These are phyloP conservation scores for Breviolum minutum DNA, from an alignment of 73 alveolate species.

Conservation along the genomic window DNA sequence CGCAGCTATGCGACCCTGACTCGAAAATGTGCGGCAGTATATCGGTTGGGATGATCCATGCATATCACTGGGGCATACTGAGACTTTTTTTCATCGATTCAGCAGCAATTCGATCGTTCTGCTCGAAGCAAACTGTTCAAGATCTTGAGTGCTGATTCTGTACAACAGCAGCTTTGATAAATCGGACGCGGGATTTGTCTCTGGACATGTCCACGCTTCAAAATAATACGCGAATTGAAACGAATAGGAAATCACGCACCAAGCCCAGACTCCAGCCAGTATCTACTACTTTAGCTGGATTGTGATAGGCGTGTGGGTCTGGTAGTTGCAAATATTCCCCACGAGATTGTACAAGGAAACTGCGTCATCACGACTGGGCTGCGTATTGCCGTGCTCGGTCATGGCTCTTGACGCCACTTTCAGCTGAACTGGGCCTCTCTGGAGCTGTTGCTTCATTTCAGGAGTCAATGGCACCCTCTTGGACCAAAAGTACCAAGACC, in stretches of 20 bases:
- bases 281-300: slow-evolving; percentile 36
- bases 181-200: too few relatives aligned
- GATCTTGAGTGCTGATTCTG: too few relatives aligned
- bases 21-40: too few relatives aligned
- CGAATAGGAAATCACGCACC: background rate
- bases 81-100: too few relatives aligned
- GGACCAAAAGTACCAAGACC: slow-evolving; percentile 85
- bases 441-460: slow-evolving; percentile 67
- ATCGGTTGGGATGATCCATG: too few relatives aligned
- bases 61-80: too few relatives aligned
- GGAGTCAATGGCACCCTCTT: slow-evolving; percentile 49
- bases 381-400: slow-evolving; percentile 88
- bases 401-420: slow-evolving; percentile 74
- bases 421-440: slow-evolving; percentile 1
- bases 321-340: slow-evolving; percentile 87
- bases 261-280: background rate
- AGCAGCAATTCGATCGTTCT: too few relatives aligned
- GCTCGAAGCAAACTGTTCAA: too few relatives aligned
- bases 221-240: background rate
- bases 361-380: slow-evolving; percentile 85
- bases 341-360: slow-evolving; percentile 69
- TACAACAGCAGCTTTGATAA: too few relatives aligned
- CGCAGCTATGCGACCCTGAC: too few relatives aligned
- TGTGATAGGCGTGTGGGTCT: slow-evolving; percentile 75
- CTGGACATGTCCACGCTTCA: background rate